Base-by-base conservation (phyloP, 352 stramenopile genomes). In the Phytopythium ostracodes region DNA sequence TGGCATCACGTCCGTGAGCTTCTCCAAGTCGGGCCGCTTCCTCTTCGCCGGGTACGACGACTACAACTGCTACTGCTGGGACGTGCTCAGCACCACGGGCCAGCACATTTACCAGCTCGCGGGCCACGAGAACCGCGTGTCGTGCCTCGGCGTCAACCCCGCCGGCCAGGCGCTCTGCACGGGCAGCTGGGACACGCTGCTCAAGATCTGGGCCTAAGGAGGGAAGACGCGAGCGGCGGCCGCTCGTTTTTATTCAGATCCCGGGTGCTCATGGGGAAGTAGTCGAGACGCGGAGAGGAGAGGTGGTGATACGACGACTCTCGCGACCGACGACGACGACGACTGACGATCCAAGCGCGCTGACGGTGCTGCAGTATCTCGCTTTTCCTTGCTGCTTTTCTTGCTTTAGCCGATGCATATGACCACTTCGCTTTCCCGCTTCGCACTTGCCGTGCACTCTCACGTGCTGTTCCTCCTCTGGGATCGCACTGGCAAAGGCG, bases 11-110 rank as follows among this genome's bases (percentile, higher is more conserved):
- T 98, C 89, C 49, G 88, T 99, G 56, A 89, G 88, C 53, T 99
- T 99, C 75, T 98, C 89, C 66, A 95, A 92, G 69, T 98, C 89
- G 0, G 96, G 96, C 22, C 89, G 96, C 42, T 88, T 99, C 61
- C 75, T 99, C 51, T 99, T 99, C 76, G 96, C 94, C 36, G 97
- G 97, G 50, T 99, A 99, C 76, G 96, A 99, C 66, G 96, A 99
- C 77, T 98, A 98, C 77, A 98, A 97, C 68, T 98, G 96, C 64
- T 96, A 98, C 75, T 98, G 88, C 68, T 99, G 96, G 96, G 97
- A 99, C 79, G 88, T 97, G 15, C 83, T 99, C 35, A 92, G 82
- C 67, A 88, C 95, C 63, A 88, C 84, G 24, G 81, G 84, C 1
- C 76, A 91, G 59, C 89, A 97, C 56, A 89, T 96, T 33, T 99